Conservation (phyloP, 1,284 basidiomycete species). For the Ceratobasidium sp. region DNA sequence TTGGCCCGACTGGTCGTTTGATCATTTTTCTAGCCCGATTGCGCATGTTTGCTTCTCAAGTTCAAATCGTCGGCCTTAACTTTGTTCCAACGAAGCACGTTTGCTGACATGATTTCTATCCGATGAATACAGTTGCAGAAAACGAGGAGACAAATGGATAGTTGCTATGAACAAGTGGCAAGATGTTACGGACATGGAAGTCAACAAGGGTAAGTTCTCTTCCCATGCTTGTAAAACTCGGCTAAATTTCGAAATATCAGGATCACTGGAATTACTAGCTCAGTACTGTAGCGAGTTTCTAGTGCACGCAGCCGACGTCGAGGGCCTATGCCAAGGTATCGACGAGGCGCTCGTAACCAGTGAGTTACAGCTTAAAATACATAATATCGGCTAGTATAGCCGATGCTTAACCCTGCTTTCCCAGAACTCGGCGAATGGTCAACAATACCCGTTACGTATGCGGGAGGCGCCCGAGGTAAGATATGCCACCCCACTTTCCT, state of each 20-base stretch:
- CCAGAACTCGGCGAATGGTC: slow-evolving; percentile 92
- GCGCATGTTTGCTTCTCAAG: background rate
- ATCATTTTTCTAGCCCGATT: background rate
- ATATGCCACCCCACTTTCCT: background rate
- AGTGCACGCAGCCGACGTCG: slow-evolving; percentile 97
- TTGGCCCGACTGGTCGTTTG: background rate
- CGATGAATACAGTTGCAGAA: slow-evolving; percentile 72
- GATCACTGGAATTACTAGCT: slow-evolving; percentile 72
- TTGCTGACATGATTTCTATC: background rate
- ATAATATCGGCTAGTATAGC: background rate
- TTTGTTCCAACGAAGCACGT: background rate
- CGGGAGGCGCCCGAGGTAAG: slow-evolving; percentile 91
- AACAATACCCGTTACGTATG: slow-evolving; percentile 92
- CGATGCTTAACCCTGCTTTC: background rate
- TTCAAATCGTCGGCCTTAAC: background rate
- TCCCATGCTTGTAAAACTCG: background rate
- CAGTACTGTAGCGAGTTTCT: slow-evolving; percentile 91
- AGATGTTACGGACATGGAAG: slow-evolving; percentile 92
- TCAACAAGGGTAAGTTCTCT: slow-evolving; percentile 69
- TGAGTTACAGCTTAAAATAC: slow-evolving; percentile 53
- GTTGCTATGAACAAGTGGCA: slow-evolving; percentile 99
- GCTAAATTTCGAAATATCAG: slow-evolving; percentile 54
- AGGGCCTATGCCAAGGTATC: slow-evolving; percentile 96
- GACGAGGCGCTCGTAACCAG: slow-evolving; percentile 89
- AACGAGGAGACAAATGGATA: slow-evolving; percentile 80